Evolutionary conservation across 306 rosid species (phyloP).

Genomic region (Vachellia collinsii): DNA sequence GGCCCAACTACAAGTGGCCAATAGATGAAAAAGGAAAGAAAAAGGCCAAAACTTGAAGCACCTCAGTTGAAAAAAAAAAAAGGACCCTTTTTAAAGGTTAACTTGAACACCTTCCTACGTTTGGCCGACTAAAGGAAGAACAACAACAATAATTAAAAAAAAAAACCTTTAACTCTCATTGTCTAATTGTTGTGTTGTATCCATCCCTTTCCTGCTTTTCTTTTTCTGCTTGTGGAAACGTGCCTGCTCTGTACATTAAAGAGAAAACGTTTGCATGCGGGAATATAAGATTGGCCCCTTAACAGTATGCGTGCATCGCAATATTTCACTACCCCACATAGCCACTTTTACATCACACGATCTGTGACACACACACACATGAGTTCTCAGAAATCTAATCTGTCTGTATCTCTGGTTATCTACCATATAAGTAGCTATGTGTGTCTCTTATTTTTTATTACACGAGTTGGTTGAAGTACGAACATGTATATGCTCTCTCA

Average conservation of each 20-base stretch:
- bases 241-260: slow-evolving; percentile 69
- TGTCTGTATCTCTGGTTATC: background rate
- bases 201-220: slow-evolving; percentile 31
- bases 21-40: slow-evolving; percentile 46
- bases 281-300: slow-evolving; percentile 61
- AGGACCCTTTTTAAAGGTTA: slow-evolving; percentile 33
- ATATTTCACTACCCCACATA: slow-evolving; percentile 34
- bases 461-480: slow-evolving; percentile 16
- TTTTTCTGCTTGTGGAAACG: slow-evolving; percentile 58
- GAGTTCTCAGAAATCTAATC: no score
- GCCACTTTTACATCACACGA: slow-evolving; percentile 20
- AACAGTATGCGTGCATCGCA: slow-evolving; percentile 63
- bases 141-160: background rate
- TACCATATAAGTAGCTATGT: background rate
- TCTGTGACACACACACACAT: background rate
- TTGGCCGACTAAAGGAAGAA: background rate
- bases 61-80: slow-evolving; percentile 38
- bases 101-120: background rate
- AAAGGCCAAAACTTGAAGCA: slow-evolving; percentile 49
- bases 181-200: slow-evolving; percentile 32
- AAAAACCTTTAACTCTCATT: background rate
- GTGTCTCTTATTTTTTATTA: slow-evolving; percentile 14
- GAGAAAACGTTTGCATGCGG: slow-evolving; percentile 81
- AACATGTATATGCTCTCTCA: slow-evolving; percentile 37
- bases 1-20: slow-evolving; percentile 14